Evolutionary conservation across 2,329 filamentous ascomycete species (phyloP).

Genomic region (Penicillium thymicola): DNA sequence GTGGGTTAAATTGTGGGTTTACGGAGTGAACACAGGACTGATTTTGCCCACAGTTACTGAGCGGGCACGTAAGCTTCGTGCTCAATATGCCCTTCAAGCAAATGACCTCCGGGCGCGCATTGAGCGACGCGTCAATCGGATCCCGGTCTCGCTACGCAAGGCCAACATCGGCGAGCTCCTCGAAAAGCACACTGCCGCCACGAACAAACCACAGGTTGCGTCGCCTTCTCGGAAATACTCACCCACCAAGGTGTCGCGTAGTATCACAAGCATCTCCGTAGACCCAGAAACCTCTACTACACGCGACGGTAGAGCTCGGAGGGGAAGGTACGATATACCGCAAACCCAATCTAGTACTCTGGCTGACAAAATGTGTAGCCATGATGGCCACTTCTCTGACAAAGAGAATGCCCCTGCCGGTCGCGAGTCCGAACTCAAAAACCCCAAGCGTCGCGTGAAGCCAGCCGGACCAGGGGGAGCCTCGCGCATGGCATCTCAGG

Average conservation of each 20-base stretch:
- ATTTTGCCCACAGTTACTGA: slow-evolving; percentile 65
- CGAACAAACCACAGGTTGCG: slow-evolving; percentile 25
- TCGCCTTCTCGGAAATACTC: slow-evolving; percentile 33
- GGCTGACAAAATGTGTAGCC: slow-evolving; percentile 44
- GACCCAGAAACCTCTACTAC: slow-evolving; percentile 30
- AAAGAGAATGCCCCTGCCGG: slow-evolving; percentile 66
- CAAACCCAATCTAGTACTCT: background rate
- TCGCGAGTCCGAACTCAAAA: slow-evolving; percentile 50
- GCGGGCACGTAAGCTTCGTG: slow-evolving; percentile 78
- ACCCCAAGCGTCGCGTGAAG: slow-evolving; percentile 66
- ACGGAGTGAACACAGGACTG: slow-evolving; percentile 1
- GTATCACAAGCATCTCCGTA: slow-evolving; percentile 30
- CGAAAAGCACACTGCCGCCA: slow-evolving; percentile 45
- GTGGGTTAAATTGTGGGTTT: slow-evolving; percentile 52
- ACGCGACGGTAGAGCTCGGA: slow-evolving; percentile 30
- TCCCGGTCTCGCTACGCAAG: slow-evolving; percentile 74
- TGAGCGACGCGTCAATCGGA: slow-evolving; percentile 89
- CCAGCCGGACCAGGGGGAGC: slow-evolving; percentile 37
- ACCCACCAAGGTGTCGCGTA: slow-evolving; percentile 30
- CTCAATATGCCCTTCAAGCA: slow-evolving; percentile 84
- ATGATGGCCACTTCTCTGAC: slow-evolving; percentile 62
- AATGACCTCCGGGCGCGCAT: slow-evolving; percentile 81
- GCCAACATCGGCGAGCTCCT: slow-evolving; percentile 79
- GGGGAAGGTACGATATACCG: slow-evolving; percentile 30
- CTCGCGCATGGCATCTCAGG: slow-evolving; percentile 44